Evolutionary conservation across 1,139 yeast genomes (phyloP).

Genomic region (Suhomyces terraborum): DNA sequence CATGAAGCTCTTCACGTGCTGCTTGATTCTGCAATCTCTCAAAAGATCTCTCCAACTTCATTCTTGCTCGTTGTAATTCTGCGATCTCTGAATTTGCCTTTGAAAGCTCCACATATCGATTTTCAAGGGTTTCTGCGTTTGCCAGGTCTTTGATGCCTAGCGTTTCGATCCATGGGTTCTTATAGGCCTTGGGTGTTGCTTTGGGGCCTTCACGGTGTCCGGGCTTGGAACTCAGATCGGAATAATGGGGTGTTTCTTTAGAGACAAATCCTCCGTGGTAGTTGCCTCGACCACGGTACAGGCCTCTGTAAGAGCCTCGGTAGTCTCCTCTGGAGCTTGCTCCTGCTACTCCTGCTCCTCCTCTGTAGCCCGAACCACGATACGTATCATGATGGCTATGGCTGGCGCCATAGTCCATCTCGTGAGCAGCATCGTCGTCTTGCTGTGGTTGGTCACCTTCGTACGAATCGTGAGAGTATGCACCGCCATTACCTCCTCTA

Average conservation of each 20-base stretch:
- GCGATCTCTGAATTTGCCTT: constrained; percentile 30
- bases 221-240: constrained; percentile 3
- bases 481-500: constrained; percentile 2
- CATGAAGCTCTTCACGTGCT: constrained; percentile 38
- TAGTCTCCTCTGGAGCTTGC: constrained; percentile 7
- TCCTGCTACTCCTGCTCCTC: constrained; percentile 8
- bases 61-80: constrained; percentile 28
- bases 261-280: constrained; percentile 4
- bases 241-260: constrained; percentile 2
- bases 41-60: constrained; percentile 26
- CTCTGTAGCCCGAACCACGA: constrained; percentile 13
- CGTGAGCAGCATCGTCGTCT: constrained; percentile 2
- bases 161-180: constrained; percentile 27
- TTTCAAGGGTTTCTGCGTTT: constrained; percentile 21
- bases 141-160: constrained; percentile 22
- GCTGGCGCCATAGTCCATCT: too few species aligned
- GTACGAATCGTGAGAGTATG: constrained; percentile 8
- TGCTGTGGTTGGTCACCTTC: constrained; percentile 5
- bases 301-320: constrained; percentile 9
- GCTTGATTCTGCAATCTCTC: constrained; percentile 32
- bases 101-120: constrained; percentile 23
- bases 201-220: constrained; percentile 6
- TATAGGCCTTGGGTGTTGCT: constrained; percentile 10
- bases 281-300: constrained; percentile 8
- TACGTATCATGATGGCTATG: constrained; percentile 8